Evolutionary conservation across 768 basidiomycete species (phyloP).

Genomic region (Rhodotorula kratochvilovae): DNA sequence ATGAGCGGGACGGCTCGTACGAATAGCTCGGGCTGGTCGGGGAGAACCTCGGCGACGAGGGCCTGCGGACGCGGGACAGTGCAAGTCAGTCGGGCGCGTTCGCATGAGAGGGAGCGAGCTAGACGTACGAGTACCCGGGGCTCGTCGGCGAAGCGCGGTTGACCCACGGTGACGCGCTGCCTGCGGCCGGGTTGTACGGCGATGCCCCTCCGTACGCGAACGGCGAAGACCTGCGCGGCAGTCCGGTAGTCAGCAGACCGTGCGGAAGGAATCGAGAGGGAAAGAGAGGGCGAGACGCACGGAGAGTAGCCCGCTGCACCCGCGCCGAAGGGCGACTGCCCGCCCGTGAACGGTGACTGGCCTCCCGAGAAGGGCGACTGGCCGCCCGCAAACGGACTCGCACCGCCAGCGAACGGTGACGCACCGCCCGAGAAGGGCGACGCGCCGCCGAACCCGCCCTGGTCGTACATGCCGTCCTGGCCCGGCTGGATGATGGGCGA

Average conservation of each 20-base stretch:
- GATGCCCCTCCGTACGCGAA: slow-evolving; percentile 55
- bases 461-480: slow-evolving; percentile 58
- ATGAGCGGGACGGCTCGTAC: neutral
- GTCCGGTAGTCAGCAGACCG: too few relatives aligned
- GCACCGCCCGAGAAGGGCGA: slow-evolving; percentile 30
- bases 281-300: neutral
- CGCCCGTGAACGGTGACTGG: slow-evolving; percentile 26
- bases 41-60: neutral
- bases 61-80: too few relatives aligned
- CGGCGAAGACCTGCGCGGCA: neutral
- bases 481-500: slow-evolving; percentile 81
- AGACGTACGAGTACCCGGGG: slow-evolving; percentile 24
- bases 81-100: too few relatives aligned
- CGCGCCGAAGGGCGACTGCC: slow-evolving; percentile 29
- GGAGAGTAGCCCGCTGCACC: slow-evolving; percentile 29
- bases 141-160: slow-evolving; percentile 37
- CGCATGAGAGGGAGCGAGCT: slow-evolving; percentile 33
- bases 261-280: neutral
- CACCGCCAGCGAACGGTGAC: slow-evolving; percentile 28
- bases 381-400: slow-evolving; percentile 22
- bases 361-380: slow-evolving; percentile 6
- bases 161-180: slow-evolving; percentile 49
- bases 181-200: slow-evolving; percentile 68
- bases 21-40: neutral
- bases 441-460: slow-evolving; percentile 33